Conservation (phyloP, 164 flowering plant genomes). For the Nymphaea colorata region DNA sequence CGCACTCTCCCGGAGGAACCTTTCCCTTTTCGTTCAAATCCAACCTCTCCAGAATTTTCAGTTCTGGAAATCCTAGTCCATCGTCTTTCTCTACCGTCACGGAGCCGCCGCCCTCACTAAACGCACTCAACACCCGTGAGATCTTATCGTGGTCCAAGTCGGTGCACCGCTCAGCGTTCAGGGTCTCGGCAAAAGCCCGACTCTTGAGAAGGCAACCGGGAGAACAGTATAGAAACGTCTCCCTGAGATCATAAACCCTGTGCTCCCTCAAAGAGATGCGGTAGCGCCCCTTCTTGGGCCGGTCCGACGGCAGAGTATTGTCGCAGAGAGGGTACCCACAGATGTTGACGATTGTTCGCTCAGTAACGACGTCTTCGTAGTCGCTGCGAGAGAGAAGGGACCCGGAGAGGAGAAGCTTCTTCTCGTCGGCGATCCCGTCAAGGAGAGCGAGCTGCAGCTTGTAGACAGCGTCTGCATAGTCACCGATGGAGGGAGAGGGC, state of each 20-base stretch:
- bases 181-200: slow-evolving; percentile 34
- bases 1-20: slow-evolving; percentile 44
- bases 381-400: slow-evolving; percentile 46
- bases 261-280: slow-evolving; percentile 73
- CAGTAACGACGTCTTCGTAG: slow-evolving; percentile 75
- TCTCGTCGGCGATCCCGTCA: slow-evolving; percentile 45
- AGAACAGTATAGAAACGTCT: slow-evolving; percentile 59
- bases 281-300: slow-evolving; percentile 44
- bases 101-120: slow-evolving; percentile 19
- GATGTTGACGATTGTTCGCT: slow-evolving; percentile 41
- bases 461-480: slow-evolving; percentile 30
- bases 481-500: neutral
- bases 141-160: slow-evolving; percentile 23
- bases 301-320: slow-evolving; percentile 36
- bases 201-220: slow-evolving; percentile 51
- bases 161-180: slow-evolving; percentile 39
- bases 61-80: slow-evolving; percentile 29
- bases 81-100: slow-evolving; percentile 18
- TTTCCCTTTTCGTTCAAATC: slow-evolving; percentile 28
- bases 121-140: slow-evolving; percentile 39
- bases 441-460: slow-evolving; percentile 61
- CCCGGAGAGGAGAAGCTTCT: slow-evolving; percentile 56
- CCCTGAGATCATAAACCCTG: slow-evolving; percentile 69
- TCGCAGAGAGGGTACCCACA: slow-evolving; percentile 78
- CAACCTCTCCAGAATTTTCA: slow-evolving; percentile 56